A percentile compares a stretch with the other conserved stretches of the same genome.
Conservation (phyloP, 176 grass and related monocot species). For the Carex cristatella region DNA sequence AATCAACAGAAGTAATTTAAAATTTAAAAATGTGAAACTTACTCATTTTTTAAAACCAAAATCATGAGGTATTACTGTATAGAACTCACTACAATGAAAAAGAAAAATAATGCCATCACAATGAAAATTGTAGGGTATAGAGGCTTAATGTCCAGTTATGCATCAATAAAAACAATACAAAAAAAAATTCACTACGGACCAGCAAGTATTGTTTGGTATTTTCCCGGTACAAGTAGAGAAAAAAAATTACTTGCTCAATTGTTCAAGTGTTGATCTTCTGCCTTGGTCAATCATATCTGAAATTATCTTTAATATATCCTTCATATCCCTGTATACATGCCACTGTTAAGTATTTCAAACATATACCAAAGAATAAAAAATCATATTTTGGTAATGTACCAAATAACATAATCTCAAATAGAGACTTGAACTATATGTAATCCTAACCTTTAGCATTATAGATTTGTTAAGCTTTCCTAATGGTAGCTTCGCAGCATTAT, state of each 20-base stretch:
- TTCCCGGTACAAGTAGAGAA: not conserved
- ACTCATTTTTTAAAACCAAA: constrained; percentile 89
- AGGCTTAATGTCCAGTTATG: not conserved
- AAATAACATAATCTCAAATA: not conserved
- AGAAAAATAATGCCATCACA: not conserved
- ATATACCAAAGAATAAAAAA: constrained; percentile 15
- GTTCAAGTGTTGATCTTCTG: constrained; percentile 64
- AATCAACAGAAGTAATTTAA: constrained; percentile 8
- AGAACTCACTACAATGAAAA: constrained; percentile 38
- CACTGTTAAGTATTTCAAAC: constrained; percentile 18
- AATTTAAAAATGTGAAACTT: constrained; percentile 39
- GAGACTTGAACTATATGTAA: not conserved
- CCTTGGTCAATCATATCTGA: constrained; percentile 60
- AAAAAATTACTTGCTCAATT: constrained; percentile 63
- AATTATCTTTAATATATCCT: constrained; percentile 60
- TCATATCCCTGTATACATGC: constrained; percentile 68
- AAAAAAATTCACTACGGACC: not conserved
- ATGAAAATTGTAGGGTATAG: not conserved
- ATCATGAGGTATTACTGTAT: constrained; percentile 94
- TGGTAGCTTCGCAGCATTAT: constrained; percentile 23
- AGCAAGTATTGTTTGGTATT: not conserved
- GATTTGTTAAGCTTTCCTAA: constrained; percentile 94
- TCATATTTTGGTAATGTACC: not conserved
- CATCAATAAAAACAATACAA: not conserved
- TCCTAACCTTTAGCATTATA: constrained; percentile 77